phyloP scores from a whole-genome alignment of 495 filamentous ascomycete genomes.

The Pyrenula massariospora region DNA sequence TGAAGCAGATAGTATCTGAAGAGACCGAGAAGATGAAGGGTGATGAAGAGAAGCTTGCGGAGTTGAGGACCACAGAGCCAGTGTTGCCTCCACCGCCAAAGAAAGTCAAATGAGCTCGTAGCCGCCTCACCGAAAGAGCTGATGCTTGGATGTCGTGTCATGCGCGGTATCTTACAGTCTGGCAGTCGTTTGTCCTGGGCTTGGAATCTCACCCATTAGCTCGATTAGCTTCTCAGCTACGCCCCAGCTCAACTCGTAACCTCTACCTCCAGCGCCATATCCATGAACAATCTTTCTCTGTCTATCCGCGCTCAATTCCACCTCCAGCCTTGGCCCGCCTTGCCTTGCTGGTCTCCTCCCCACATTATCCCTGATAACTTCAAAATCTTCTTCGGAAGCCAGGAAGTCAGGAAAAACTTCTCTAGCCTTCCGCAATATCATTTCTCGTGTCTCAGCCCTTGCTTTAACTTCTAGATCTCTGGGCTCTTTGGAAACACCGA shows the following conservation, averaged over 20 bases:
- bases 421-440: constrained; percentile 29
- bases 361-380: constrained; percentile 34
- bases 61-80: constrained; percentile 45
- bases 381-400: constrained; percentile 25
- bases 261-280: constrained; percentile 51
- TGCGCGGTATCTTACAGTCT: background rate
- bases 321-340: constrained; percentile 30
- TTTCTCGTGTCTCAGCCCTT: constrained; percentile 28
- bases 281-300: constrained; percentile 41
- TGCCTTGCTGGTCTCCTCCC: constrained; percentile 30
- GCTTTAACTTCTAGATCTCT: constrained; percentile 42
- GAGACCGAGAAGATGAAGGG: constrained; percentile 52
- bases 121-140: too few relatives aligned
- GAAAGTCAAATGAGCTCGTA: constrained; percentile 28
- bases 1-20: constrained; percentile 58
- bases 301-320: constrained; percentile 25
- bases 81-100: constrained; percentile 17
- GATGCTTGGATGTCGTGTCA: too few relatives aligned
- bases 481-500: constrained; percentile 52
- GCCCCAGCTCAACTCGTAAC: constrained; percentile 35
- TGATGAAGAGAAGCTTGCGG: constrained; percentile 50
- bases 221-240: constrained; percentile 24
- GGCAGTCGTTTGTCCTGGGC: background rate
- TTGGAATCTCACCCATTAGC: background rate
- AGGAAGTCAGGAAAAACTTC: constrained; percentile 32